These are phyloP conservation scores for Sporobolomyces pararoseus DNA, from an alignment of 768 basidiomycete species.

Conservation along the genomic window DNA sequence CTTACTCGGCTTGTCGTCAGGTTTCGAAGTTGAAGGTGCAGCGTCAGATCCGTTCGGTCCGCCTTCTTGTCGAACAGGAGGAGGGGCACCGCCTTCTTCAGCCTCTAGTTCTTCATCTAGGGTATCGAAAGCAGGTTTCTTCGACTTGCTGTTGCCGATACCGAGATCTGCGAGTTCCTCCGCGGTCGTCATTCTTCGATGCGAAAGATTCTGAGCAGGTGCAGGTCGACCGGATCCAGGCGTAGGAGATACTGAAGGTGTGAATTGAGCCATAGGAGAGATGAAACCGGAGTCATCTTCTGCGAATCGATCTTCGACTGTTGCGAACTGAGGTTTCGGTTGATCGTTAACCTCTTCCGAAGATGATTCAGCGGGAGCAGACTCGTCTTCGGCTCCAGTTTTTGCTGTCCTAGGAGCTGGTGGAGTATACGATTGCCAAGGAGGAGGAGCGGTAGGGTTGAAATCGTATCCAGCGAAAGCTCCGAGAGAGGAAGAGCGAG, in stretches of 20 bases:
- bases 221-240: constrained; percentile 24
- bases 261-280: constrained; percentile 66
- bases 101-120: constrained; percentile 42
- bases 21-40: neutral
- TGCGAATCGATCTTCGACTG: constrained; percentile 50
- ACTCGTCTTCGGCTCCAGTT: neutral
- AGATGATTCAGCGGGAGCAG: neutral
- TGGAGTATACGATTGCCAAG: constrained; percentile 30
- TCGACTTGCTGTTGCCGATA: constrained; percentile 67
- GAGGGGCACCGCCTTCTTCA: constrained; percentile 45
- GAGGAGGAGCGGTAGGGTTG: constrained; percentile 42
- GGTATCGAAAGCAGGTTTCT: constrained; percentile 41
- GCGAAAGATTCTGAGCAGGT: constrained; percentile 15
- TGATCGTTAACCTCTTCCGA: neutral
- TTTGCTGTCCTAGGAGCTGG: neutral
- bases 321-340: constrained; percentile 60
- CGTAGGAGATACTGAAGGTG: constrained; percentile 52
- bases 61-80: neutral
- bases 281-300: constrained; percentile 64
- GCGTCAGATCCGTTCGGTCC: neutral
- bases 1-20: constrained; percentile 28
- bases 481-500: constrained; percentile 40
- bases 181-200: constrained; percentile 35
- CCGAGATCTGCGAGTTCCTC: constrained; percentile 83
- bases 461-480: constrained; percentile 42